phyloP scores from a whole-genome alignment of 257 asterid species.

The Rhazya stricta region DNA sequence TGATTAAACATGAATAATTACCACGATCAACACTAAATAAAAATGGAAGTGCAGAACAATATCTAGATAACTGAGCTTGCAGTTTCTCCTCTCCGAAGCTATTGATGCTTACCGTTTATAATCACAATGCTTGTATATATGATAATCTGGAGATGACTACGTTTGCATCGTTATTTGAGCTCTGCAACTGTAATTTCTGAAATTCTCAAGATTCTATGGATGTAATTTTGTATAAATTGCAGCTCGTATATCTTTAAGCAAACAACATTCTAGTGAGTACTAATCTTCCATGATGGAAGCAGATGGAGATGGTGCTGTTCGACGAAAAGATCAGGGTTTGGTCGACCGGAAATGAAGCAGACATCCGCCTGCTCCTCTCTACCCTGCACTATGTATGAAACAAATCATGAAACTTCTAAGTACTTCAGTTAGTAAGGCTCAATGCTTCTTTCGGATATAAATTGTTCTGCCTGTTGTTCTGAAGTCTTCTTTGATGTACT shows the following conservation, averaged over 20 bases:
- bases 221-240: no score
- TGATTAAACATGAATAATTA: neutral
- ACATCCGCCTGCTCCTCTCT: conserved; percentile 63
- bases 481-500: no score
- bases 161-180: no score
- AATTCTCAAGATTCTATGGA: no score
- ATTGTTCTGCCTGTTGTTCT: neutral
- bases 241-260: neutral
- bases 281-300: neutral
- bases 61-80: neutral
- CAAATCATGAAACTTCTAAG: neutral
- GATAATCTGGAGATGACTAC: no score
- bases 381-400: conserved; percentile 63
- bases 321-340: conserved; percentile 60
- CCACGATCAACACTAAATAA: neutral
- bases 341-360: conserved; percentile 60
- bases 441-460: neutral
- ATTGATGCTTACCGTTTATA: no score
- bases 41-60: neutral
- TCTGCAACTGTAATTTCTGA: neutral
- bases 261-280: conserved; percentile 1
- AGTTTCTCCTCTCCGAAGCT: no score
- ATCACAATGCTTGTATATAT: no score
- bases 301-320: conserved; percentile 44
- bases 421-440: neutral